Evolutionary conservation across 495 filamentous ascomycete species (phyloP).

Genomic region (Penicillium roqueforti): DNA sequence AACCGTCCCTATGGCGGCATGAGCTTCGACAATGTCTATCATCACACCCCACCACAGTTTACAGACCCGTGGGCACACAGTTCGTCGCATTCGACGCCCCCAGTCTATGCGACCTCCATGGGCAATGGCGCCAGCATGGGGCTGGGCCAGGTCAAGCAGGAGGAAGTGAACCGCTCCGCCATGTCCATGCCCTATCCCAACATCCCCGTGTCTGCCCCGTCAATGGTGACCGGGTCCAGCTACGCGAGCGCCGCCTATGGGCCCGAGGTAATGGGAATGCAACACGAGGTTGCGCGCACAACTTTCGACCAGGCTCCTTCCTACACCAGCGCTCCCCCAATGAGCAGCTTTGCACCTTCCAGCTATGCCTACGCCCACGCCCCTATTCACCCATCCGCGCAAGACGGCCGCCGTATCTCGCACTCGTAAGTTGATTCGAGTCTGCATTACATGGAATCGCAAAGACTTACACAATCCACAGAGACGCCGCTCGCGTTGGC

Average conservation of each 20-base stretch:
- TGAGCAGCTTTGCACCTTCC: constrained; percentile 61
- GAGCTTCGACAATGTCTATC: constrained; percentile 75
- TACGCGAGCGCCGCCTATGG: constrained; percentile 63
- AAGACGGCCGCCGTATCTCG: constrained; percentile 73
- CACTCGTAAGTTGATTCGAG: constrained; percentile 71
- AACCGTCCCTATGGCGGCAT: constrained; percentile 77
- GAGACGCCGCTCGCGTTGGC: constrained; percentile 57
- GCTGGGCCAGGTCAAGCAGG: constrained; percentile 51
- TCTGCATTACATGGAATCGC: not conserved
- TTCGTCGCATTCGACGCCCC: constrained; percentile 53
- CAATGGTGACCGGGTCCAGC: constrained; percentile 64
- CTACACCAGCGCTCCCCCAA: constrained; percentile 62
- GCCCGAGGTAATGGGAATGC: constrained; percentile 67
- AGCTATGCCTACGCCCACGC: constrained; percentile 61
- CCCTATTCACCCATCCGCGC: constrained; percentile 47
- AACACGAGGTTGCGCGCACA: constrained; percentile 59
- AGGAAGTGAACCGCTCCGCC: constrained; percentile 55
- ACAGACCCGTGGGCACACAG: constrained; percentile 80
- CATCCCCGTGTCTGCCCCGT: constrained; percentile 66
- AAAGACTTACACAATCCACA: constrained; percentile 15
- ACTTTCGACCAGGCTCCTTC: constrained; percentile 55
- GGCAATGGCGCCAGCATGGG: constrained; percentile 54
- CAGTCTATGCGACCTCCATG: constrained; percentile 55
- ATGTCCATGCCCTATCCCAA: constrained; percentile 71
- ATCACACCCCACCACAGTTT: constrained; percentile 75